A percentile compares a stretch with the other conserved stretches of the same genome.
phyloP scores from a whole-genome alignment of 2,329 filamentous ascomycete genomes.

The Helminthosporium solani region DNA sequence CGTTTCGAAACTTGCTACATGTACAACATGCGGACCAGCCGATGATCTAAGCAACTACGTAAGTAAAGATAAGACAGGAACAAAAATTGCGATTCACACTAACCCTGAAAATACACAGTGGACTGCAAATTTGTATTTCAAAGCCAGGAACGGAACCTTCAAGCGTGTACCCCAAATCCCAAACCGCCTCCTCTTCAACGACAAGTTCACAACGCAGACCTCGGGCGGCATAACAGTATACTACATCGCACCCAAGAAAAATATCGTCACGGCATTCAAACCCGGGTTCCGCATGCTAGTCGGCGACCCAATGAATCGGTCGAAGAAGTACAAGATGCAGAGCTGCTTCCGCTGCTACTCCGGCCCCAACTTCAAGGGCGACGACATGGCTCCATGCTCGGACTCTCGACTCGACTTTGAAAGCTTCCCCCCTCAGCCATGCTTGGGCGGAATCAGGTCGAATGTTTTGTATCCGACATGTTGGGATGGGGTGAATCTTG shows the following conservation, averaged over 20 bases:
- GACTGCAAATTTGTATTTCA: slow-evolving; percentile 23
- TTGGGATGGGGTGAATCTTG: slow-evolving; percentile 51
- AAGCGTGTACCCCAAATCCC: slow-evolving; percentile 29
- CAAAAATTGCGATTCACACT: too few species aligned
- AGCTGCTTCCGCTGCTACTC: slow-evolving; percentile 51
- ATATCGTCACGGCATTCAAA: slow-evolving; percentile 48
- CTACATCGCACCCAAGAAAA: slow-evolving; percentile 46
- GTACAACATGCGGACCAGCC: slow-evolving; percentile 14
- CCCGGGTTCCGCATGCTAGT: slow-evolving; percentile 39
- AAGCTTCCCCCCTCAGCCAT: slow-evolving; percentile 20
- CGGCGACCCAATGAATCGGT: slow-evolving; percentile 37
- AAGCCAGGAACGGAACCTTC: slow-evolving; percentile 16
- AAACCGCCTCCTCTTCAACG: slow-evolving; percentile 32
- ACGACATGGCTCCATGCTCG: slow-evolving; percentile 38
- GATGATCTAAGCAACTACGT: slow-evolving; percentile 15
- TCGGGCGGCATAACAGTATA: slow-evolving; percentile 49
- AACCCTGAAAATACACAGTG: too few species aligned
- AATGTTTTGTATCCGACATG: slow-evolving; percentile 30
- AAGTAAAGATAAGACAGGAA: too few species aligned
- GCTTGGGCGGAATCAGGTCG: slow-evolving; percentile 31
- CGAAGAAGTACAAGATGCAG: slow-evolving; percentile 29
- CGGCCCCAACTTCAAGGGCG: slow-evolving; percentile 48
- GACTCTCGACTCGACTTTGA: slow-evolving; percentile 23
- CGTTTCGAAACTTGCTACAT: slow-evolving; percentile 13
- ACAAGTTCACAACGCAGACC: slow-evolving; percentile 30